These are phyloP conservation scores for Hypomontagnella submonticulosa DNA, from an alignment of 495 filamentous ascomycete genomes.

Conservation along the genomic window DNA sequence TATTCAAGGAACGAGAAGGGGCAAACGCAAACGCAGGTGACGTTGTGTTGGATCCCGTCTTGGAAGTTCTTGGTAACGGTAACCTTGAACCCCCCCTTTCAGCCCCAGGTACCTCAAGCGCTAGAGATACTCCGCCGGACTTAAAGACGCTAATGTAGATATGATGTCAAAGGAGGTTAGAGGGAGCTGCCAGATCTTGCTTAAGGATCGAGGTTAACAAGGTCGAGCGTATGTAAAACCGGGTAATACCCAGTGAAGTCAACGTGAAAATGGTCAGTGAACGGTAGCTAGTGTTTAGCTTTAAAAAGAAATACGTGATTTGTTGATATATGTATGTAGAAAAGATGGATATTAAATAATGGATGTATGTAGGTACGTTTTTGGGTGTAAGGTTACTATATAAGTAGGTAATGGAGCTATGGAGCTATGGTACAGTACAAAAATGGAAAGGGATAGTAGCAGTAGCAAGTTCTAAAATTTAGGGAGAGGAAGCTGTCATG, in stretches of 20 bases:
- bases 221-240: not conserved
- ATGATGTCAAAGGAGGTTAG: conserved; percentile 49
- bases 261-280: no score
- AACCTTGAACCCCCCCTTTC: conserved; percentile 24
- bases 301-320: conserved; percentile 10
- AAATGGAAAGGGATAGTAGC: conserved; percentile 13
- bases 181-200: conserved; percentile 4
- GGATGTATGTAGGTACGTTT: no score
- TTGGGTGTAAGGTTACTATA: no score
- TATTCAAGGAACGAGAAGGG: conserved; percentile 34
- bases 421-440: not conserved
- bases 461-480: no score
- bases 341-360: no score
- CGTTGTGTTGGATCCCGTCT: conserved; percentile 37
- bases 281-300: no score
- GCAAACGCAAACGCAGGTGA: conserved; percentile 32
- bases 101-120: conserved; percentile 24
- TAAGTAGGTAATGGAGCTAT: no score
- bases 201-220: not conserved
- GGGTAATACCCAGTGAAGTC: no score
- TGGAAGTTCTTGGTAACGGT: conserved; percentile 35
- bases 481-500: conserved; percentile 26
- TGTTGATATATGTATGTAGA: not conserved
- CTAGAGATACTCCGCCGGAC: conserved; percentile 26
- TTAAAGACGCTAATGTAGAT: conserved; percentile 30